phyloP scores from a whole-genome alignment of 176 grass and related monocot genomes.

The Musa troglodytarum region DNA sequence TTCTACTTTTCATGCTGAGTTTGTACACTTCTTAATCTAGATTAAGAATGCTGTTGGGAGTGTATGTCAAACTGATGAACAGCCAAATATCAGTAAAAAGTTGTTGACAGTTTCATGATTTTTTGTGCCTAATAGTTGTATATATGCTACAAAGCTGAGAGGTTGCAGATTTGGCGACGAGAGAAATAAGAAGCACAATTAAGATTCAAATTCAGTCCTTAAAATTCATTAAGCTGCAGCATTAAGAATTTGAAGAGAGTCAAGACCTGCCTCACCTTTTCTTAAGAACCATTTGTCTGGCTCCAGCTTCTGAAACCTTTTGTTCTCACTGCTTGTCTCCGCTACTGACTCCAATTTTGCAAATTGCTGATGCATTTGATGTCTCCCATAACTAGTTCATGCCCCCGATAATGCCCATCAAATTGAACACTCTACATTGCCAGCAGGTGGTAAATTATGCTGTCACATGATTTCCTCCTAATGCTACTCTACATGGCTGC shows the following conservation, averaged over 20 bases:
- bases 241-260: background rate
- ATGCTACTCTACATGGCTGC: background rate
- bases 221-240: background rate
- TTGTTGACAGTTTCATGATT: too few relatives aligned
- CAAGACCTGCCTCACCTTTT: background rate
- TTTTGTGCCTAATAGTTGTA: background rate
- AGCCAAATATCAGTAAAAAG: background rate
- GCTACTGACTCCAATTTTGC: background rate
- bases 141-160: background rate
- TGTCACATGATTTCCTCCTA: background rate
- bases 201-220: too few relatives aligned
- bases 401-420: background rate
- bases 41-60: background rate
- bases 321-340: background rate
- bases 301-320: background rate
- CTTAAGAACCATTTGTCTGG: background rate
- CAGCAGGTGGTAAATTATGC: background rate
- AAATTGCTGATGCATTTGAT: background rate
- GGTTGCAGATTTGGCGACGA: background rate
- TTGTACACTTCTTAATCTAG: background rate
- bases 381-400: background rate
- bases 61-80: background rate
- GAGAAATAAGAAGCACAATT: background rate
- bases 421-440: background rate
- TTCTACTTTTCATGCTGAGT: background rate